These are phyloP conservation scores for Fusarium sp. DNA, from an alignment of 2,329 filamentous ascomycete genomes.

Conservation along the genomic window DNA sequence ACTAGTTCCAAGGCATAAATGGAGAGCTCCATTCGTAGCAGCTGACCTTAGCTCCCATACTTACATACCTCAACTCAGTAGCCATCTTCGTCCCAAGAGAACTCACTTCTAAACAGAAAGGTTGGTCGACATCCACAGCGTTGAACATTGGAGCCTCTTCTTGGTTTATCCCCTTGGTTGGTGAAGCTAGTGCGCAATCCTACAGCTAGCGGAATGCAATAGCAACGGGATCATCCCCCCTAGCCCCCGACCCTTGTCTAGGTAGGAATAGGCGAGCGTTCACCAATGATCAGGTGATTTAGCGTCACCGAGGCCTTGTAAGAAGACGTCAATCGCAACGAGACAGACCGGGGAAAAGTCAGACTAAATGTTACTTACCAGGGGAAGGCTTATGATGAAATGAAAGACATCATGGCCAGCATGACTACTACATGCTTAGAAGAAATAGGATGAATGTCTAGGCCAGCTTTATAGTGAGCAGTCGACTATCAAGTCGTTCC, in stretches of 20 bases:
- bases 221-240: constrained; percentile 46
- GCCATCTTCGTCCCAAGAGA: not conserved
- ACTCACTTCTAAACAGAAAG: constrained; percentile 21
- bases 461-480: too few relatives aligned
- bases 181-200: constrained; percentile 43
- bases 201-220: constrained; percentile 45
- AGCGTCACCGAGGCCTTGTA: constrained; percentile 34
- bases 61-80: not conserved
- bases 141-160: constrained; percentile 34
- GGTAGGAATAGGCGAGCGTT: constrained; percentile 42
- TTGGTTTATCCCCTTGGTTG: constrained; percentile 40
- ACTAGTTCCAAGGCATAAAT: constrained; percentile 5
- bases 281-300: constrained; percentile 51
- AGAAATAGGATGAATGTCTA: too few relatives aligned
- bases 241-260: constrained; percentile 47
- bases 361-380: too few relatives aligned
- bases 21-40: constrained; percentile 1
- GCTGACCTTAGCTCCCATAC: not conserved
- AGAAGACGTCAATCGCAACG: constrained; percentile 19
- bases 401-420: too few relatives aligned
- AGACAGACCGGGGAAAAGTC: not conserved
- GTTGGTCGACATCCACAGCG: constrained; percentile 27
- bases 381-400: too few relatives aligned
- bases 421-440: too few relatives aligned
- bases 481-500: too few relatives aligned